These are phyloP conservation scores for Angophora floribunda DNA, from an alignment of 345 rosid species.

Conservation along the genomic window DNA sequence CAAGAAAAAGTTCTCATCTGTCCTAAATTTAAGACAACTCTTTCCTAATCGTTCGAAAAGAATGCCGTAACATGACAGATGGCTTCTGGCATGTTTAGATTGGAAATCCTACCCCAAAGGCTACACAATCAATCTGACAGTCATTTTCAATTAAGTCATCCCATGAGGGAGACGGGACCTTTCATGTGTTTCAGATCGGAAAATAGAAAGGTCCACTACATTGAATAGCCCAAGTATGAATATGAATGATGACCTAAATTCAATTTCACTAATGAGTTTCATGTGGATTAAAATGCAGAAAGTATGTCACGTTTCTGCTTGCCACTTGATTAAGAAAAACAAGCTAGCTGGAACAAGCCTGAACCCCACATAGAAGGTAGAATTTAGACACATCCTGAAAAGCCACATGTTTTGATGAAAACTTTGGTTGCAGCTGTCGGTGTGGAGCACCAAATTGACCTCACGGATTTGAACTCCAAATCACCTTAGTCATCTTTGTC, in stretches of 20 bases:
- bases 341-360: not conserved
- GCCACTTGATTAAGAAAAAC: not conserved
- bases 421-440: not conserved
- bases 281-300: not conserved
- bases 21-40: not conserved
- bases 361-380: not conserved
- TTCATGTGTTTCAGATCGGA: not conserved
- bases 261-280: not conserved
- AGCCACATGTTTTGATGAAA: not conserved
- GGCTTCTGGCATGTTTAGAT: not conserved
- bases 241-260: not conserved
- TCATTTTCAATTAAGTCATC: not conserved
- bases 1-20: not conserved
- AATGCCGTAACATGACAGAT: not conserved
- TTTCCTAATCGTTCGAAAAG: not conserved
- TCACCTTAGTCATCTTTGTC: not conserved
- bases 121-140: not conserved
- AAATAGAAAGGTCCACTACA: not conserved
- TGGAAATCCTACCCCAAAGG: not conserved
- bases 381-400: not conserved
- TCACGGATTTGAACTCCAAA: not conserved
- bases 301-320: not conserved
- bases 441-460: not conserved
- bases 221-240: not conserved
- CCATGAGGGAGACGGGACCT: not conserved